Evolutionary conservation across 331 rosid genomes (phyloP), one percentile per base, ranked within the genome.

Genomic region (Arachis monticola): DNA sequence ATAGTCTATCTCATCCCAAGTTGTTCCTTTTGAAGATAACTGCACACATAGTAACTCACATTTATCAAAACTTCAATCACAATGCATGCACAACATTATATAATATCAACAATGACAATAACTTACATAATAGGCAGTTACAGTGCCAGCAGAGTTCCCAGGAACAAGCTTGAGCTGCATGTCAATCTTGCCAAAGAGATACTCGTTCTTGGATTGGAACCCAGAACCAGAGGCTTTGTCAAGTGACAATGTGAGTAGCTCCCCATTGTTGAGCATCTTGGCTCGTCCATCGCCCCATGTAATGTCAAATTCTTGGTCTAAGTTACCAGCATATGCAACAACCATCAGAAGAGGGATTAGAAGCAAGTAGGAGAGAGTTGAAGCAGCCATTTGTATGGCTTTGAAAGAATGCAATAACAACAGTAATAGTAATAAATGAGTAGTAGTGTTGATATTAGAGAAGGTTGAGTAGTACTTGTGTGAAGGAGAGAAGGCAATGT

Each of bases 131-230:
- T 88, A 92, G 48, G 93, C 89, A 35, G 96, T 89, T 72, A 89
- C 96, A 7, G 96, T 92, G 66, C 97, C 97, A 8, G 96, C 97
- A 12, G 97, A 92, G 79, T 92, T 90, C 60, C 90, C 90, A 0
- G 91, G 79, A 0, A 92, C 96, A 7, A 92, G 92, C 72, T 92
- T 90, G 66, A 92, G 85, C 59, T 92, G 96, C 91, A 87, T 88
- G 38, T 92, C 93, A 13, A 92, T 86, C 64, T 89, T 86, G 0
- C 93, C 97, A 64, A 76, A 92, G 0, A 92, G 78, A 65, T 85
- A 92, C 63, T 88, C 84, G 57, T 83, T 79, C 45, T 85, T 86
- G 10, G 97, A 89, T 10, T 83, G 89, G 40, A 92, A 89, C 0
- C 92, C 97, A 0, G 97, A 92, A 45, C 97, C 97, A 6, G 97